Percentiles rank a stretch among this genome's conserved stretches.
phyloP scores from a whole-genome alignment of 768 basidiomycete species.

The Agaricus subrufescens region DNA sequence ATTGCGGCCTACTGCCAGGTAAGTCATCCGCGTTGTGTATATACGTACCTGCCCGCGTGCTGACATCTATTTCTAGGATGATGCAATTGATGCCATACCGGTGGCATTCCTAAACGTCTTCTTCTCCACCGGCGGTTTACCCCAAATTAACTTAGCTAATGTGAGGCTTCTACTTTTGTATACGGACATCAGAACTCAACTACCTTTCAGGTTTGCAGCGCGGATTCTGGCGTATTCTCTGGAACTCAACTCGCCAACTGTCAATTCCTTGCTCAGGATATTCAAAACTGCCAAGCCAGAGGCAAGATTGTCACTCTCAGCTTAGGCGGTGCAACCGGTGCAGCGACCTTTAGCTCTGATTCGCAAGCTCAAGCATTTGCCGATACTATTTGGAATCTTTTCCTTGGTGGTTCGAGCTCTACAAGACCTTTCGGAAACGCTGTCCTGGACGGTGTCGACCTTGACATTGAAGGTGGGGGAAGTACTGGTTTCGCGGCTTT shows the following conservation, averaged over 20 bases:
- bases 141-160: slow-evolving; percentile 58
- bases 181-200: neutral
- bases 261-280: slow-evolving; percentile 47
- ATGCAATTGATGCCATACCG: slow-evolving; percentile 53
- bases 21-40: neutral
- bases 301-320: slow-evolving; percentile 48
- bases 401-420: slow-evolving; percentile 55
- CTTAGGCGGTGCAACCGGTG: slow-evolving; percentile 50
- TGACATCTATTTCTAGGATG: slow-evolving; percentile 31
- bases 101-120: slow-evolving; percentile 59
- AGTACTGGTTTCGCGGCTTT: slow-evolving; percentile 43
- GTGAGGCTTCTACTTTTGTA: slow-evolving; percentile 21
- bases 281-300: slow-evolving; percentile 52
- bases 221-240: slow-evolving; percentile 38
- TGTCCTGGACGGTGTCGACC: slow-evolving; percentile 58
- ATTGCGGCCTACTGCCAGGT: slow-evolving; percentile 52
- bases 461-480: slow-evolving; percentile 61
- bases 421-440: slow-evolving; percentile 62
- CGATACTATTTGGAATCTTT: slow-evolving; percentile 60
- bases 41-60: neutral
- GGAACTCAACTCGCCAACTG: slow-evolving; percentile 59
- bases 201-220: slow-evolving; percentile 44
- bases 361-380: slow-evolving; percentile 49
- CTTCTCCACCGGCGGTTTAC: slow-evolving; percentile 53
- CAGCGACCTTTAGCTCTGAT: slow-evolving; percentile 46